phyloP scores from a whole-genome alignment of 805 yeast species.

The Pichia eremophila region DNA sequence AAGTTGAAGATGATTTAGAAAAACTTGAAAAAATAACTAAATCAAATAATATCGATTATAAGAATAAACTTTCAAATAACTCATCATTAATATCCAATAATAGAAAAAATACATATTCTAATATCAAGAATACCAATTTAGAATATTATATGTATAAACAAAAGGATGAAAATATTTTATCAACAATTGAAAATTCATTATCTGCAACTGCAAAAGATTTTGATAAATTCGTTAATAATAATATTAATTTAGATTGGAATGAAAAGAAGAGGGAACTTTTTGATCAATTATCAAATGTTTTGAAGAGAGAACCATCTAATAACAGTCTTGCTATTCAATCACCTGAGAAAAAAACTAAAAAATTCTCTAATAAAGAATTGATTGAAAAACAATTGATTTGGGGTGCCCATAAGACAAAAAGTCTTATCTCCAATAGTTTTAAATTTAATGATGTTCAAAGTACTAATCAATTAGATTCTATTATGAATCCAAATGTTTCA shows the following conservation, averaged over 20 bases:
- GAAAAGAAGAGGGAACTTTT: constrained; percentile 65
- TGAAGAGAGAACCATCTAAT: constrained; percentile 22
- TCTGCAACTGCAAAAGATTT: constrained; percentile 64
- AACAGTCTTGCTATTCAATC: constrained; percentile 2
- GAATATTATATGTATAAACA: constrained; percentile 57
- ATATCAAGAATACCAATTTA: constrained; percentile 29
- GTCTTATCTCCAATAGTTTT: constrained; percentile 21
- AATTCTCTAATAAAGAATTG: constrained; percentile 12
- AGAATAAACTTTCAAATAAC: neutral
- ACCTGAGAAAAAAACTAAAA: constrained; percentile 12
- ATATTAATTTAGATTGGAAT: constrained; percentile 77
- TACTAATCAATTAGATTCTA: constrained; percentile 11
- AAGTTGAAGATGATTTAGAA: constrained; percentile 55
- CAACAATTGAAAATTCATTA: constrained; percentile 53
- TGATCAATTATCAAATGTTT: constrained; percentile 55
- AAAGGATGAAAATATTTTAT: constrained; percentile 73
- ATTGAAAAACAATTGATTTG: constrained; percentile 20
- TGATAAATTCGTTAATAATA: constrained; percentile 64
- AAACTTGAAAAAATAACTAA: constrained; percentile 22
- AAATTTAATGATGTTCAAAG: constrained; percentile 23
- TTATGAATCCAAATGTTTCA: constrained; percentile 28
- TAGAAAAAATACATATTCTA: neutral
- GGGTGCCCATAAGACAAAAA: constrained; percentile 21
- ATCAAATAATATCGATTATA: neutral
- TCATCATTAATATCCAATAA: neutral